Conservation (phyloP, 306 rosid genomes). For the Fragaria nilgerrensis region DNA sequence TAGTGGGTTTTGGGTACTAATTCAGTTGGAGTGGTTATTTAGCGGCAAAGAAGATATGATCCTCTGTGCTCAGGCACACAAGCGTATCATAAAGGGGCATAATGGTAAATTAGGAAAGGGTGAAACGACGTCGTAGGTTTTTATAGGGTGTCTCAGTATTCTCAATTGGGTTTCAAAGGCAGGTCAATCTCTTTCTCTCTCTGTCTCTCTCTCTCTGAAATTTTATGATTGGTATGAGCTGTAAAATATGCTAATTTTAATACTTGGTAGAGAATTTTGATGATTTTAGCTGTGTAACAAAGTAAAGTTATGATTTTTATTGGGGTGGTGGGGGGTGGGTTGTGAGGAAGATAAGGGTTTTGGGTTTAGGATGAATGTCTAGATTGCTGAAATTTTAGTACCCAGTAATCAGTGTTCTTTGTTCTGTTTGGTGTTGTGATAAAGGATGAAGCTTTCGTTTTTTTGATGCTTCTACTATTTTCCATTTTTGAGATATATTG, state of each 20-base stretch:
- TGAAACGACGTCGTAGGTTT: not conserved
- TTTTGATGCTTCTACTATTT: not conserved
- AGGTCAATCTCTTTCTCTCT: not conserved
- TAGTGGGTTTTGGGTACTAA: not conserved
- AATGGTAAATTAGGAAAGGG: not conserved
- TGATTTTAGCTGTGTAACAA: not conserved
- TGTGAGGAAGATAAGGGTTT: not conserved
- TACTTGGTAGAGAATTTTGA: not conserved
- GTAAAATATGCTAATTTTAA: too few relatives aligned
- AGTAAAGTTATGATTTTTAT: not conserved
- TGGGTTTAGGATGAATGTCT: not conserved
- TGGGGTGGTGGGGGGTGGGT: not conserved
- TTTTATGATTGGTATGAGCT: not conserved
- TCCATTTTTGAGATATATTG: not conserved
- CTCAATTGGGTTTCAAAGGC: not conserved
- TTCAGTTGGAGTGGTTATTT: slow-evolving; percentile 12
- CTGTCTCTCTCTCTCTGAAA: not conserved
- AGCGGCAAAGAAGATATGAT: slow-evolving; percentile 14
- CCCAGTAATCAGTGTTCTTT: not conserved
- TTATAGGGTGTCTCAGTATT: not conserved
- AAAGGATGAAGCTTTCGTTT: not conserved
- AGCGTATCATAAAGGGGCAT: not conserved
- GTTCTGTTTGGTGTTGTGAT: not conserved
- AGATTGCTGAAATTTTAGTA: not conserved
- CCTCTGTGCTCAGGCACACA: not conserved